Percentiles rank a stretch among this genome's conserved stretches.
These are phyloP conservation scores for Penicillium sclerotiorum DNA, from an alignment of 2,329 filamentous ascomycete species.

Conservation along the genomic window DNA sequence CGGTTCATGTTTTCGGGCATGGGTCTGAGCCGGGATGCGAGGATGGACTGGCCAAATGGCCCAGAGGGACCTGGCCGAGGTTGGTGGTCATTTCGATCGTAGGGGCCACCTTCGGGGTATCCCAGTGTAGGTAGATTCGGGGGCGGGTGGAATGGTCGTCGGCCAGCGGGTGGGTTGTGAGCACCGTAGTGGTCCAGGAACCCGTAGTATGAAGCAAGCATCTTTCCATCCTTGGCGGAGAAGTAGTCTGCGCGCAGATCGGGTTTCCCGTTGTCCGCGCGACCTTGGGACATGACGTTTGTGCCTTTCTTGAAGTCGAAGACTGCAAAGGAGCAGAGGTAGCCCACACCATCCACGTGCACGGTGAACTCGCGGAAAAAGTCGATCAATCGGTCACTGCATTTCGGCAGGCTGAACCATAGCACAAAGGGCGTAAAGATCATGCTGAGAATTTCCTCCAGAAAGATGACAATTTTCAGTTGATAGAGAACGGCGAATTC, in stretches of 20 bases:
- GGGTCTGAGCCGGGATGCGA: slow-evolving; percentile 32
- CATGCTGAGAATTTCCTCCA: slow-evolving; percentile 91
- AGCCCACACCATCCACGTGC: slow-evolving; percentile 92
- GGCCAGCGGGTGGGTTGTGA: slow-evolving; percentile 58
- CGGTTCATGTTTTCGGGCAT: slow-evolving; percentile 27
- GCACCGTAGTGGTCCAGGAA: slow-evolving; percentile 91
- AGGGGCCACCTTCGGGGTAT: slow-evolving; percentile 57
- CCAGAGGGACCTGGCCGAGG: slow-evolving; percentile 22
- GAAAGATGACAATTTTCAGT: slow-evolving; percentile 85
- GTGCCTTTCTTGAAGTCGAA: slow-evolving; percentile 92
- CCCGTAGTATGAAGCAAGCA: slow-evolving; percentile 95
- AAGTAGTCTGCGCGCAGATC: slow-evolving; percentile 91
- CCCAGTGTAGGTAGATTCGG: slow-evolving; percentile 73
- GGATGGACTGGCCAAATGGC: slow-evolving; percentile 29
- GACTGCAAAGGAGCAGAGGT: slow-evolving; percentile 95
- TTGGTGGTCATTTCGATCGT: slow-evolving; percentile 31
- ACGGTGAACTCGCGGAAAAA: slow-evolving; percentile 98
- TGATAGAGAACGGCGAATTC: slow-evolving; percentile 93
- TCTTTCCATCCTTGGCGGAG: slow-evolving; percentile 92
- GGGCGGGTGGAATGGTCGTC: slow-evolving; percentile 70
- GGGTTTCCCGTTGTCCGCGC: slow-evolving; percentile 38
- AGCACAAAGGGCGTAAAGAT: slow-evolving; percentile 88
- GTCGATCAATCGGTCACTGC: slow-evolving; percentile 90
- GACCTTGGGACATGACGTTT: slow-evolving; percentile 52
- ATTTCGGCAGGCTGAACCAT: slow-evolving; percentile 81